Conservation (phyloP, 2,329 filamentous ascomycete species). For the Dichotomopilus funicola region DNA sequence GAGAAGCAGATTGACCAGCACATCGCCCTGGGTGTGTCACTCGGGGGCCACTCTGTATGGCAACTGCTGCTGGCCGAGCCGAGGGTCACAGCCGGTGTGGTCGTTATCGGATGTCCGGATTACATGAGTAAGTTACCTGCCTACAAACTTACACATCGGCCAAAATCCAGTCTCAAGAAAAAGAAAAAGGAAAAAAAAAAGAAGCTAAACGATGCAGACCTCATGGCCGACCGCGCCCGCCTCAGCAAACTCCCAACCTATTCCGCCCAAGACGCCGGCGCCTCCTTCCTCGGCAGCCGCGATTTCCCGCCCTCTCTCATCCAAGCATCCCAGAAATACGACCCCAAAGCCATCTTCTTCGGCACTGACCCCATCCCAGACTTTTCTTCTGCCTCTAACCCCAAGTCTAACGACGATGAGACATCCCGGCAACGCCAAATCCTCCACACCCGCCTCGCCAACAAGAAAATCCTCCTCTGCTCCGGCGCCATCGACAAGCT, state of each 20-base stretch:
- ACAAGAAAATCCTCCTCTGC: slow-evolving; percentile 59
- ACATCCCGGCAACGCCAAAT: slow-evolving; percentile 31
- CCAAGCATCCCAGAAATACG: slow-evolving; percentile 54
- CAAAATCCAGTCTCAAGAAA: not conserved
- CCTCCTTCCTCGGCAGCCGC: slow-evolving; percentile 64
- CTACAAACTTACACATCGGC: not conserved
- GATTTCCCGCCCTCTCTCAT: slow-evolving; percentile 71
- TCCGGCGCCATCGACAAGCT: slow-evolving; percentile 63
- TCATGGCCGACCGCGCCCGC: slow-evolving; percentile 74
- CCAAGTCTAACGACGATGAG: not conserved
- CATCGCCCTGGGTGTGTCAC: slow-evolving; percentile 71
- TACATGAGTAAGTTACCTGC: slow-evolving; percentile 53
- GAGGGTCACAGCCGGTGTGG: slow-evolving; percentile 68
- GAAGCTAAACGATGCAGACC: slow-evolving; percentile 28
- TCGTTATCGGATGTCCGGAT: slow-evolving; percentile 85
- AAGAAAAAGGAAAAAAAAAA: not conserved
- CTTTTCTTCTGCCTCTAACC: not conserved
- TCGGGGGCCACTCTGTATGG: slow-evolving; percentile 87
- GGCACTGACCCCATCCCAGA: slow-evolving; percentile 34
- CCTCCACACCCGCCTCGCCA: slow-evolving; percentile 44
- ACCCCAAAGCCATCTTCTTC: slow-evolving; percentile 72
- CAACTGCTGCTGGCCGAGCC: slow-evolving; percentile 72
- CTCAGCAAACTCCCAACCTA: slow-evolving; percentile 60
- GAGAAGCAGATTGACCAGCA: slow-evolving; percentile 50
- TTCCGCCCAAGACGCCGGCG: slow-evolving; percentile 48